A percentile compares a stretch with the other conserved stretches of the same genome.
Evolutionary conservation across 1,284 basidiomycete species (phyloP).

Genomic region (Schizophyllum commune): DNA sequence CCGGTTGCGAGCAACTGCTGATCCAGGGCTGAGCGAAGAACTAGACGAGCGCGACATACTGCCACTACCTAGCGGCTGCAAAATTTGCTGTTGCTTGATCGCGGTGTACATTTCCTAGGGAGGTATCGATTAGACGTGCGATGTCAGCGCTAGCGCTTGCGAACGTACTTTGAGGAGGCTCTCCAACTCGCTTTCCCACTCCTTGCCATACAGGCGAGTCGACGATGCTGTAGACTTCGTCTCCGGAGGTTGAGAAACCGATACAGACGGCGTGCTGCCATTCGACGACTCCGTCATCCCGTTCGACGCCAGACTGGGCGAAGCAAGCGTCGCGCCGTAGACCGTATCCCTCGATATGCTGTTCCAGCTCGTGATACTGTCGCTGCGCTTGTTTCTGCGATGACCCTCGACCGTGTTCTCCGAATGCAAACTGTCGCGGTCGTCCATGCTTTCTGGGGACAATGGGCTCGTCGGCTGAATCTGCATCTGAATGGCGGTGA

Average conservation of each 20-base stretch:
- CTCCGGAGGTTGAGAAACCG: constrained; percentile 20
- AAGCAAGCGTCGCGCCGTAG: constrained; percentile 17
- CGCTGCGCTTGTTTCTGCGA: constrained; percentile 65
- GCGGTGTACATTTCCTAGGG: constrained; percentile 92
- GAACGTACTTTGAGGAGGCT: constrained; percentile 66
- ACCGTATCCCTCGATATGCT: constrained; percentile 58
- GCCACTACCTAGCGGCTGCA: constrained; percentile 61
- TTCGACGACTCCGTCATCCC: constrained; percentile 24
- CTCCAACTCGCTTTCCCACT: constrained; percentile 85
- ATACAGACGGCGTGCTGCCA: constrained; percentile 41
- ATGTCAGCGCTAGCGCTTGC: not conserved
- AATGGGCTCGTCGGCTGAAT: constrained; percentile 44
- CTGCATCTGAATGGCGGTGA: constrained; percentile 77
- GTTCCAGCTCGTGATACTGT: constrained; percentile 77
- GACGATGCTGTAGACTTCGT: constrained; percentile 3
- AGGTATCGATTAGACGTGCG: not conserved
- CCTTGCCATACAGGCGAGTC: constrained; percentile 47
- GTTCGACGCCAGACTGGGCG: constrained; percentile 28
- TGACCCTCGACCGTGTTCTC: constrained; percentile 23
- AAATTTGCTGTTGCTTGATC: constrained; percentile 85
- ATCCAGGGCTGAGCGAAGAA: constrained; percentile 43
- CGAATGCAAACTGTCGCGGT: constrained; percentile 10
- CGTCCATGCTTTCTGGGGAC: constrained; percentile 31
- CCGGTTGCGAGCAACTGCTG: constrained; percentile 50
- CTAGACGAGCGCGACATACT: constrained; percentile 38